Base-by-base conservation (phyloP, 345 rosid species). In the Dipteronia dyeriana region DNA sequence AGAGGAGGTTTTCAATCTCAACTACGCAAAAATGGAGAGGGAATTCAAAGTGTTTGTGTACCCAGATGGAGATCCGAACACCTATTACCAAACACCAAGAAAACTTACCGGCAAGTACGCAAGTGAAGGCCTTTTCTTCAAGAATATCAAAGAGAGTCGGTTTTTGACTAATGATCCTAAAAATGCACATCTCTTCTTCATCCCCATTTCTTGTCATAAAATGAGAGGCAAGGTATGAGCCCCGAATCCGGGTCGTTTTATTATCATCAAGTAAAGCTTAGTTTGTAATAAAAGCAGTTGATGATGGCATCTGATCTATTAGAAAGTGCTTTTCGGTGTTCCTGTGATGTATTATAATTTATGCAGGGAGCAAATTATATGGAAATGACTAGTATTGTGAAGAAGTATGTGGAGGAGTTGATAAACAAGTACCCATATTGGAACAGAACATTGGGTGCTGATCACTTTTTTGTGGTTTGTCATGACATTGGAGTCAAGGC, bases 391-490 rank as follows among this genome's bases (percentile, higher is more conserved):
- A 41, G 6, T 38, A 45, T 38, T 45, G 17, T 79, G 23, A 31
- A 31, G 25, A 54, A 79, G 17, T 68, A 47, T 73, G 78, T 34
- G 23, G 13, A 31, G 43, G 19, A 23, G 5, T 13, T 80, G 56
- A 77, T 65, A 14, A 6, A 12, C 67, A 66, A 38, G 29, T 80
- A 64, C 45, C 81, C 83, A 54, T 83, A 68, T 60, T 76, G 79
- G 83, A 76, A 76, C 54, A 69, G 73, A 60, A 79, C 83, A 2
- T 60, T 70, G n/a, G 81, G 83, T 1, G 66, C 76, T 0, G 83
- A 79, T 74, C 83, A 79, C 34, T 73, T 79, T 59, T 73, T 77
- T 61, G 51, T 80, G 20, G 74, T 61, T 62, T 81, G 86, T 68
- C 80, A 61, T 45, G 70, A 75, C 53, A 22, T 53, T 4, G 56